phyloP scores from a whole-genome alignment of 768 basidiomycete species.

The Imleria badia region DNA sequence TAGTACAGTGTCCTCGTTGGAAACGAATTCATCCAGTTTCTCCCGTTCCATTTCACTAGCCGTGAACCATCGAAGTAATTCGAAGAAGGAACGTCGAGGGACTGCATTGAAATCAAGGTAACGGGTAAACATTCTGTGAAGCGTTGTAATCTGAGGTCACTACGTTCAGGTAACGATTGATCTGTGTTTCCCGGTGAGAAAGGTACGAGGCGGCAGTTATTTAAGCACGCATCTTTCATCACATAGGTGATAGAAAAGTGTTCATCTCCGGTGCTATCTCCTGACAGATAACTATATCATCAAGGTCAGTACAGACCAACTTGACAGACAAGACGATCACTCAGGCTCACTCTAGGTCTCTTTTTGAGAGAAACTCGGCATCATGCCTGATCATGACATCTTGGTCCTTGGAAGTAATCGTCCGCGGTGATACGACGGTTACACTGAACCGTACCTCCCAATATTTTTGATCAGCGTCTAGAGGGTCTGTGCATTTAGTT shows the following conservation, averaged over 20 bases:
- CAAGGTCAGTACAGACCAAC: neutral
- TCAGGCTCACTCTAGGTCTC: conserved; percentile 61
- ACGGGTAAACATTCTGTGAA: conserved; percentile 68
- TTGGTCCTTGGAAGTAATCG: conserved; percentile 94
- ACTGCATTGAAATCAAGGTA: conserved; percentile 84
- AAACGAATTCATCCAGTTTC: conserved; percentile 80
- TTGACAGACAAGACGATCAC: conserved; percentile 27
- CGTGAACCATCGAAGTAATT: conserved; percentile 74
- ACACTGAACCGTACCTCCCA: conserved; percentile 51
- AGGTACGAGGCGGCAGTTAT: neutral
- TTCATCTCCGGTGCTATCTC: conserved; percentile 70
- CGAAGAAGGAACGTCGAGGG: conserved; percentile 86
- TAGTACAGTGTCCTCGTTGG: conserved; percentile 69
- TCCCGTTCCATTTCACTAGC: conserved; percentile 76
- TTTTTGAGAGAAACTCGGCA: conserved; percentile 70
- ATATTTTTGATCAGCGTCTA: conserved; percentile 38
- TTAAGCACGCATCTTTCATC: conserved; percentile 37
- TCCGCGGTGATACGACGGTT: conserved; percentile 74
- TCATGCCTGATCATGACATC: conserved; percentile 91
- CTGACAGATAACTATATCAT: conserved; percentile 63
- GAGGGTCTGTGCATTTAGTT: conserved; percentile 29
- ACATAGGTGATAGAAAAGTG: conserved; percentile 38
- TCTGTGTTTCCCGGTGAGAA: conserved; percentile 12
- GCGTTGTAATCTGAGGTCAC: conserved; percentile 47
- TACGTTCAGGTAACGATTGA: conserved; percentile 22